These are phyloP conservation scores for Emergomyces pasteurianus DNA, from an alignment of 2,329 filamentous ascomycete species.

Conservation along the genomic window DNA sequence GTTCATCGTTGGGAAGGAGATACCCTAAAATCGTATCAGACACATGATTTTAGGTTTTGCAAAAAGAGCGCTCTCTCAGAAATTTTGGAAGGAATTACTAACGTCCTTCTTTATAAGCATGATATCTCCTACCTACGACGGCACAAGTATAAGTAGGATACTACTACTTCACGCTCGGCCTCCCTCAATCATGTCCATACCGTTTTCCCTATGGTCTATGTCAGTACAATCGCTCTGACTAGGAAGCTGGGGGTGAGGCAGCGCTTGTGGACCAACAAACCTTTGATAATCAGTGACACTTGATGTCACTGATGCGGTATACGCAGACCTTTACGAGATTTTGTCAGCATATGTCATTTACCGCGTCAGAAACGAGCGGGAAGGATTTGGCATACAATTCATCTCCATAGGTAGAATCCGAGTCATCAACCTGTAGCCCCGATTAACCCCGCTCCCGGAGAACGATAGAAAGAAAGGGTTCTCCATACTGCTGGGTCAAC, in stretches of 20 bases:
- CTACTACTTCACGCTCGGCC: not conserved
- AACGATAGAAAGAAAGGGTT: constrained; percentile 3
- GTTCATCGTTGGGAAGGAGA: constrained; percentile 11
- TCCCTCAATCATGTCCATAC: not conserved
- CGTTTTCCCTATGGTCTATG: not conserved
- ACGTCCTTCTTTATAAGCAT: constrained; percentile 4
- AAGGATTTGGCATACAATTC: not conserved
- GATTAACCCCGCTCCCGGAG: constrained; percentile 1
- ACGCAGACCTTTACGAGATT: not conserved
- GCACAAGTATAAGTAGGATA: not conserved
- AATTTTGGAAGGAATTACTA: not conserved
- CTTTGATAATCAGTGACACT: constrained; percentile 1
- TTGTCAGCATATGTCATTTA: not conserved
- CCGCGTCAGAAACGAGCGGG: not conserved
- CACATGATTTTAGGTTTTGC: not conserved
- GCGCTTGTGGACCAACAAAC: constrained; percentile 8
- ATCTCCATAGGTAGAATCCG: constrained; percentile 2
- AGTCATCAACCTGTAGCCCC: not conserved
- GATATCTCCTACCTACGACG: not conserved
- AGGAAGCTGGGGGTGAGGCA: not conserved
- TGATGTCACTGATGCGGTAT: constrained; percentile 5
- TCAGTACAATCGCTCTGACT: not conserved
- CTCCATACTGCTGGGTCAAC: not conserved
- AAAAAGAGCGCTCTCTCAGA: not conserved
- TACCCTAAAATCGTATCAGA: constrained; percentile 1